Evolutionary conservation across 768 basidiomycete species (phyloP).

Genomic region (Amylocystis lapponica): DNA sequence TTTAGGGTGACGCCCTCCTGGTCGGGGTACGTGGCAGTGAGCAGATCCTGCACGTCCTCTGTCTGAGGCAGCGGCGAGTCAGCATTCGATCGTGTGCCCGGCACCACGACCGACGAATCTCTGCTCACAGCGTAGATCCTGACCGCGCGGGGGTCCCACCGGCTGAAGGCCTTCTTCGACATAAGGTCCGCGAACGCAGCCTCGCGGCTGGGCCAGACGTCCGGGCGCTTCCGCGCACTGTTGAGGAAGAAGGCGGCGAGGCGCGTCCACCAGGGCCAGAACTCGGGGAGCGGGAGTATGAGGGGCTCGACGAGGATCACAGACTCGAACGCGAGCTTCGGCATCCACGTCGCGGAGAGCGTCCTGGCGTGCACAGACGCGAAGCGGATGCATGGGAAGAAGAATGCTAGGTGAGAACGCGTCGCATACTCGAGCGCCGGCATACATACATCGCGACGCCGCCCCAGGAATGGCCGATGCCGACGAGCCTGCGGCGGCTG

Average conservation of each 20-base stretch:
- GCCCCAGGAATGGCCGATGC: constrained; percentile 54
- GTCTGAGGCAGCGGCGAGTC: no score
- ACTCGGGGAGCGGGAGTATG: no score
- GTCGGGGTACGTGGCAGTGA: no score
- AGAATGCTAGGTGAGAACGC: no score
- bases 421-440: no score
- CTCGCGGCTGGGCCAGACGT: constrained; percentile 45
- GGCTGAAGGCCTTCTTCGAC: background rate
- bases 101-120: no score
- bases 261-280: background rate
- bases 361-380: no score
- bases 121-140: background rate
- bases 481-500: constrained; percentile 39
- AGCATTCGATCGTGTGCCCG: background rate
- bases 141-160: background rate
- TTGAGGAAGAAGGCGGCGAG: constrained; percentile 24
- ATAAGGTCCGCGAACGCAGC: constrained; percentile 36
- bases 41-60: no score
- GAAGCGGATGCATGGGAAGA: no score
- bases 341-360: no score
- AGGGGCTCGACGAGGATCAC: background rate
- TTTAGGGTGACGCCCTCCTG: no score
- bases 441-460: constrained; percentile 13
- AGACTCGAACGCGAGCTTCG: background rate
- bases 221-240: constrained; percentile 36